phyloP scores from a whole-genome alignment of 257 asterid genomes.

The Penstemon eatonii region DNA sequence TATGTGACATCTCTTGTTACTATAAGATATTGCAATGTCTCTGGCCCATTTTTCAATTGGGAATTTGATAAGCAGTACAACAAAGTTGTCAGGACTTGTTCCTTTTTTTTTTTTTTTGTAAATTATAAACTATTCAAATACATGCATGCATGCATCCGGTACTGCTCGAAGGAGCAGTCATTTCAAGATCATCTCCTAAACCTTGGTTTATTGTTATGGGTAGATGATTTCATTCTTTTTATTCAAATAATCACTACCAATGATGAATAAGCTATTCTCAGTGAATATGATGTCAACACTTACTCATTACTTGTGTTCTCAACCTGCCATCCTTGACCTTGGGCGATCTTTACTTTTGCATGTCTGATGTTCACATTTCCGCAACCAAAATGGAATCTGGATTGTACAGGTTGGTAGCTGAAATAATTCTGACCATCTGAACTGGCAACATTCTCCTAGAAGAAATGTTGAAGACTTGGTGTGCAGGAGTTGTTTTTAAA shows the following conservation, averaged over 20 bases:
- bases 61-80: constrained; percentile 8
- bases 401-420: not conserved
- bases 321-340: constrained; percentile 2
- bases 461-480: constrained; percentile 8
- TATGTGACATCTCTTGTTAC: constrained; percentile 30
- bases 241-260: not conserved
- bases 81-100: not conserved
- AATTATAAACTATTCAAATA: not conserved
- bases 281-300: constrained; percentile 6
- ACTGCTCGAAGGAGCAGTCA: constrained; percentile 6
- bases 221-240: constrained; percentile 10
- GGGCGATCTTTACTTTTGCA: constrained; percentile 1
- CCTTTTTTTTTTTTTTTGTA: too few species aligned
- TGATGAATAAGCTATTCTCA: constrained; percentile 1
- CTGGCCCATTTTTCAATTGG: constrained; percentile 7
- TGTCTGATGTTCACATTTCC: constrained; percentile 1
- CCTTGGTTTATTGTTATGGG: not conserved
- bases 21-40: constrained; percentile 13
- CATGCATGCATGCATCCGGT: not conserved
- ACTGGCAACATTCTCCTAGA: not conserved
- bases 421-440: not conserved
- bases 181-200: constrained; percentile 1
- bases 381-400: constrained; percentile 7
- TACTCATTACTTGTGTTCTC: not conserved
- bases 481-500: not conserved